Percentiles rank a stretch among this genome's conserved stretches.
Conservation (phyloP, 2,329 filamentous ascomycete species). For the Ophiostoma angusticollis region DNA sequence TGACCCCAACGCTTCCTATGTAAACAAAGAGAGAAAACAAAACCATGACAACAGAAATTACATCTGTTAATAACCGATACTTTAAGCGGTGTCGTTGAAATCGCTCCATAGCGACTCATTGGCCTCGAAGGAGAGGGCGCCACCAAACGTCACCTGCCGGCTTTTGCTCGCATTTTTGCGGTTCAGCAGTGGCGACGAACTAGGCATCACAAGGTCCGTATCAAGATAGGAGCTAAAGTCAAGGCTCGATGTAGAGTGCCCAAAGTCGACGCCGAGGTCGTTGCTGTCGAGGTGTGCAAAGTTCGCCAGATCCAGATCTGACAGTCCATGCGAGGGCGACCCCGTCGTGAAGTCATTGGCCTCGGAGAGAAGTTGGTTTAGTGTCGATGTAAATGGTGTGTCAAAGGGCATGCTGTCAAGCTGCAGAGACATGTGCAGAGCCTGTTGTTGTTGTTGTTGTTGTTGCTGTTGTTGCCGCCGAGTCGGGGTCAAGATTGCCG, state of each 20-base stretch:
- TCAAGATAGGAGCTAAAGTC: constrained; percentile 37
- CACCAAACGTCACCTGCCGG: constrained; percentile 16
- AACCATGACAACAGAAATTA: not conserved
- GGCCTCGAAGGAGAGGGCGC: constrained; percentile 12
- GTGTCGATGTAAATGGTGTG: constrained; percentile 49
- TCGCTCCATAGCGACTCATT: constrained; percentile 16
- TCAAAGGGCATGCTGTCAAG: constrained; percentile 26
- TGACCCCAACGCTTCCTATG: too few relatives aligned
- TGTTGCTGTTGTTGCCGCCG: constrained; percentile 1
- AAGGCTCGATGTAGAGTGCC: constrained; percentile 18
- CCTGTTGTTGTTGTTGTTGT: constrained; percentile 12
- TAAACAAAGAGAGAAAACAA: not conserved
- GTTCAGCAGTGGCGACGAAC: constrained; percentile 31
- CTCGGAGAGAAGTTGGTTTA: constrained; percentile 52
- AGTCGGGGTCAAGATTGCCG: constrained; percentile 12
- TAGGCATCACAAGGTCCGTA: constrained; percentile 34
- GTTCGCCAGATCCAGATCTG: constrained; percentile 30
- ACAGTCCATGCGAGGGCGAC: constrained; percentile 24
- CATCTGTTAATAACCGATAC: not conserved
- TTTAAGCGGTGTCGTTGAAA: constrained; percentile 11
- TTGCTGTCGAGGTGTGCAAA: constrained; percentile 28
- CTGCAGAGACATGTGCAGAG: constrained; percentile 22
- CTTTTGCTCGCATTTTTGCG: constrained; percentile 10
- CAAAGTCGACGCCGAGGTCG: constrained; percentile 17
- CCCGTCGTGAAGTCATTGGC: constrained; percentile 31